phyloP scores from a whole-genome alignment of 2,329 filamentous ascomycete genomes.

The Arthroderma sp. region DNA sequence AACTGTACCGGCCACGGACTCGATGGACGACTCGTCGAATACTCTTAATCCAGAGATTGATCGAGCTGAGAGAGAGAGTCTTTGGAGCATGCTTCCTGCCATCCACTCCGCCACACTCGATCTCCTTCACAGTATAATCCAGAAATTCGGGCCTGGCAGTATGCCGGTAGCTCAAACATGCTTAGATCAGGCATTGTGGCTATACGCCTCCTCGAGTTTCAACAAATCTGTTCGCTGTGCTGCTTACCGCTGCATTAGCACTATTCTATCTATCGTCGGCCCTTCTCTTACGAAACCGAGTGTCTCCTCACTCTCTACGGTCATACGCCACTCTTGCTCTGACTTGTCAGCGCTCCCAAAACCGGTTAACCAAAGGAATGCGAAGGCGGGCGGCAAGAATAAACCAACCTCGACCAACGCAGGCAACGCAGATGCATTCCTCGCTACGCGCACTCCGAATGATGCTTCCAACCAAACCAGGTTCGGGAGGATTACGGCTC shows the following conservation, averaged over 20 bases:
- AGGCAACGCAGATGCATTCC: slow-evolving; percentile 60
- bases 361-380: slow-evolving; percentile 29
- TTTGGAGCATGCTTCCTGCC: slow-evolving; percentile 59
- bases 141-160: slow-evolving; percentile 45
- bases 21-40: slow-evolving; percentile 37
- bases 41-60: slow-evolving; percentile 55
- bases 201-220: slow-evolving; percentile 46
- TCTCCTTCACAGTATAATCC: slow-evolving; percentile 45
- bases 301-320: slow-evolving; percentile 47
- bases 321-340: slow-evolving; percentile 58
- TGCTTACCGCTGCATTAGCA: slow-evolving; percentile 47
- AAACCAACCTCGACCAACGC: slow-evolving; percentile 24
- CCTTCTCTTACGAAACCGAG: slow-evolving; percentile 53
- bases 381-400: slow-evolving; percentile 19
- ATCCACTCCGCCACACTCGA: slow-evolving; percentile 61
- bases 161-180: slow-evolving; percentile 50
- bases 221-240: slow-evolving; percentile 43
- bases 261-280: slow-evolving; percentile 50
- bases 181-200: slow-evolving; percentile 57
- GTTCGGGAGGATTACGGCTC: slow-evolving; percentile 31
- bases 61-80: slow-evolving; percentile 66
- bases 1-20: slow-evolving; percentile 35
- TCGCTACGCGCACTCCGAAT: slow-evolving; percentile 32
- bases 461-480: background rate
- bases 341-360: slow-evolving; percentile 48